Conservation (phyloP, 164 flowering plant species). For the Paratinospora sagittata region DNA sequence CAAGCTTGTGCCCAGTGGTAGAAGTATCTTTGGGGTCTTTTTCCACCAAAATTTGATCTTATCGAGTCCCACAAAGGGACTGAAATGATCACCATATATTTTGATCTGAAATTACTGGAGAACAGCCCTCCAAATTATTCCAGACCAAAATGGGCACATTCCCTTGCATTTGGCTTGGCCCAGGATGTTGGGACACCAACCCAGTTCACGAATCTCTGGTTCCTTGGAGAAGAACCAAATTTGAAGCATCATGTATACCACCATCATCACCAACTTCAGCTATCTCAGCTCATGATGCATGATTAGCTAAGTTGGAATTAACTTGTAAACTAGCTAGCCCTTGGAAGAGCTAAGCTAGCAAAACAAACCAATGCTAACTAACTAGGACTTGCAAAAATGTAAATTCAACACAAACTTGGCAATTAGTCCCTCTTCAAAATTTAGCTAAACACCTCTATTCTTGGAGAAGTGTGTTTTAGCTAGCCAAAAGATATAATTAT, state of each 20-base stretch:
- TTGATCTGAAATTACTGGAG: slow-evolving; percentile 25
- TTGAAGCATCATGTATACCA: slow-evolving; percentile 14
- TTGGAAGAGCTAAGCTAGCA: slow-evolving; percentile 27
- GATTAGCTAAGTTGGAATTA: slow-evolving; percentile 24
- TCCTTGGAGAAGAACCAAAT: slow-evolving; percentile 26
- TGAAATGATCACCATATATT: neutral
- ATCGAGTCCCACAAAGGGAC: slow-evolving; percentile 48
- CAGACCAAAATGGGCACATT: slow-evolving; percentile 12
- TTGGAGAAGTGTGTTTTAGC: slow-evolving; percentile 25
- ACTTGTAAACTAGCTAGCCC: slow-evolving; percentile 22
- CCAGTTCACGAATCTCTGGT: neutral
- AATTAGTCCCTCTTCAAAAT: slow-evolving; percentile 13
- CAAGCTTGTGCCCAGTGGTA: slow-evolving; percentile 17
- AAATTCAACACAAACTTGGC: slow-evolving; percentile 24
- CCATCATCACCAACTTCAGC: slow-evolving; percentile 25
- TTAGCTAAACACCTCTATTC: slow-evolving; percentile 22
- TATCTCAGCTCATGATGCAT: neutral
- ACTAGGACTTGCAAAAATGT: slow-evolving; percentile 31
- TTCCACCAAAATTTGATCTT: slow-evolving; percentile 10
- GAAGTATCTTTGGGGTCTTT: slow-evolving; percentile 26
- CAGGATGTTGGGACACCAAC: slow-evolving; percentile 9
- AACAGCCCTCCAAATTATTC: slow-evolving; percentile 6
- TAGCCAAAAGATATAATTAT: neutral
- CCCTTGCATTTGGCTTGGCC: slow-evolving; percentile 9
- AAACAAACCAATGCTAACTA: slow-evolving; percentile 11